phyloP scores from a whole-genome alignment of 441 rosid genomes.

The Croton laevigatus region DNA sequence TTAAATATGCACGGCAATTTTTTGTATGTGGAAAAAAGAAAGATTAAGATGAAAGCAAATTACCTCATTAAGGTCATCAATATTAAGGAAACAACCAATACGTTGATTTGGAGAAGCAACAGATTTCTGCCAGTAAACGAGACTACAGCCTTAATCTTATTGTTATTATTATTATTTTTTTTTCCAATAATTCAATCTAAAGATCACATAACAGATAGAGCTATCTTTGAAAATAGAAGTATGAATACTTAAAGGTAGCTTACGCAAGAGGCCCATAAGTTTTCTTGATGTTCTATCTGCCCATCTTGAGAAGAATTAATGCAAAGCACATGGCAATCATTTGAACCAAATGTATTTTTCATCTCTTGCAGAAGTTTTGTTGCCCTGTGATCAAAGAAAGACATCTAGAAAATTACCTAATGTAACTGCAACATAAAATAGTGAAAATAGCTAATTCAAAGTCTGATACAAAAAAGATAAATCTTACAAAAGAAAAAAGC shows the following conservation, averaged over 20 bases:
- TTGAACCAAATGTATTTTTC: slow-evolving; percentile 84
- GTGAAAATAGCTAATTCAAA: background rate
- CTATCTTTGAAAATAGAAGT: slow-evolving; percentile 17
- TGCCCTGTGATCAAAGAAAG: slow-evolving; percentile 54
- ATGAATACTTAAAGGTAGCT: slow-evolving; percentile 35
- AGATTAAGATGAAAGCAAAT: slow-evolving; percentile 16
- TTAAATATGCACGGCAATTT: background rate
- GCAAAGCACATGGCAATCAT: slow-evolving; percentile 79
- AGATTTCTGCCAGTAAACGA: slow-evolving; percentile 56
- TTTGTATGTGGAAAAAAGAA: background rate
- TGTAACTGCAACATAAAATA: background rate
- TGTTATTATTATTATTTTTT: too few relatives aligned
- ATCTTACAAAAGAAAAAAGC: too few relatives aligned
- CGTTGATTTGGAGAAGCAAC: slow-evolving; percentile 45
- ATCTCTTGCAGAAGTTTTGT: slow-evolving; percentile 74
- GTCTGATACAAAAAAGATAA: background rate
- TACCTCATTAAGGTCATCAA: slow-evolving; percentile 82
- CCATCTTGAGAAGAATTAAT: slow-evolving; percentile 90
- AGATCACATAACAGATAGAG: slow-evolving; percentile 19
- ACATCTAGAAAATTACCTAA: background rate
- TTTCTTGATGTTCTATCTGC: slow-evolving; percentile 55
- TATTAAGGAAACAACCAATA: slow-evolving; percentile 73
- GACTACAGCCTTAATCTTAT: slow-evolving; percentile 26
- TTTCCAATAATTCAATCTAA: slow-evolving; percentile 16
- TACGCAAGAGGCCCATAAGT: slow-evolving; percentile 75